Base-by-base conservation (phyloP, 257 asterid genomes). In the Solanum gandarillasii region DNA sequence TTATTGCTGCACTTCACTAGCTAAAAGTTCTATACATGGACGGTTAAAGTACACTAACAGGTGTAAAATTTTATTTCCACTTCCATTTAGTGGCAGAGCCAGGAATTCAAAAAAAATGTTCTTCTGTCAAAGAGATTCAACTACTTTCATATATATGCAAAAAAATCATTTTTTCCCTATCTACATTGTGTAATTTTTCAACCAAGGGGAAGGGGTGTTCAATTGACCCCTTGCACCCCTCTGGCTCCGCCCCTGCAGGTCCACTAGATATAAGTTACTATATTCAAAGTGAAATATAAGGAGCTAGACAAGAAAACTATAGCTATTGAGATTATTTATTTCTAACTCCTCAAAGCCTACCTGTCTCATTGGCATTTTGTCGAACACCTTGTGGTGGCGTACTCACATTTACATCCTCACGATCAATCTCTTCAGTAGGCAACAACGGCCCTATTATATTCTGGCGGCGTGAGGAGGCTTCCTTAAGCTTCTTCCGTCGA, bases 401-500 rank as follows among this genome's bases (percentile, higher is more conserved):
- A 7, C 79, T 86, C 11, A 2, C 46, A n/a, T 20, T 84, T 34
- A 68, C 88, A 7, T 5, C 86, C 7, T 27, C 36, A 14, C 4
- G 48, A 8, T 46, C 87, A 25, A 86, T 86, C 10, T 46, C 25
- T 39, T 81, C 72, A 76, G 25, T 68, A 8, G 94, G 94, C 84
- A 94, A 85, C 76, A 90, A 83, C 18, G 96, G 98, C 78, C 98
- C 98, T 78, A 94, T 91, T 39, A 94, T 89, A 85, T 90, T 92
- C 88, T 94, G 89, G 25, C 95, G 92, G 58, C 65, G 91, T 9
- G 92, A 84, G 65, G 92, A 88, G 11, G 90, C 88, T 92, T 92
- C 93, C 87, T 94, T 95, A 9, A 95, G 93, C 91, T 94, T 94
- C 92, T 90, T 93, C 89, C 91, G 91, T 20, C 97, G 94, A 70